Percentiles rank a stretch among this genome's conserved stretches.
These are phyloP conservation scores for Metarhizium anisopliae DNA, from an alignment of 2,329 filamentous ascomycete species.

Conservation along the genomic window DNA sequence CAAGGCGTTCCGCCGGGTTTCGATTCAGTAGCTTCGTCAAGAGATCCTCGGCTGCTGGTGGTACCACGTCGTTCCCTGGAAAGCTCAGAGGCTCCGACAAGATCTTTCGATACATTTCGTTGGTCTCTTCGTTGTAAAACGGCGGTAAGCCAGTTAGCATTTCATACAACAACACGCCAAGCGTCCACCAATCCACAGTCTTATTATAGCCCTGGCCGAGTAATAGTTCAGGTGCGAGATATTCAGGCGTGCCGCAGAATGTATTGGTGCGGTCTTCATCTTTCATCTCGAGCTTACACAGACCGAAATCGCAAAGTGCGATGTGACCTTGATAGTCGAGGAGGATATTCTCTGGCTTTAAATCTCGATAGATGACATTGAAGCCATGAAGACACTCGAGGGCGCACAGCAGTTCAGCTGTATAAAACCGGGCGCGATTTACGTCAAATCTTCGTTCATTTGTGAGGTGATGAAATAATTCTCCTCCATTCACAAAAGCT, in stretches of 20 bases:
- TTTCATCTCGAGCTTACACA: constrained; percentile 99
- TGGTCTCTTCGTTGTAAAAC: constrained; percentile 98
- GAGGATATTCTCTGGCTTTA: constrained; percentile 84
- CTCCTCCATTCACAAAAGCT: constrained; percentile 95
- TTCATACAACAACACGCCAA: constrained; percentile 96
- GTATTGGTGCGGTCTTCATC: constrained; percentile 97
- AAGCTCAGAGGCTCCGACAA: constrained; percentile 92
- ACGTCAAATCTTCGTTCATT: constrained; percentile 97
- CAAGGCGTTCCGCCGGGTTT: constrained; percentile 79
- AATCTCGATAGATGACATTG: constrained; percentile 84
- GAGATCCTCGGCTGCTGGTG: constrained; percentile 85
- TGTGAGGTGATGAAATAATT: constrained; percentile 94
- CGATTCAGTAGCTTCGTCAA: constrained; percentile 85
- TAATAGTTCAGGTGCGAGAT: constrained; percentile 87
- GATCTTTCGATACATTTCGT: constrained; percentile 99
- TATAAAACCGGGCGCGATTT: constrained; percentile 94
- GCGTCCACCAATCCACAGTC: constrained; percentile 98
- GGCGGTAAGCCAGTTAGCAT: constrained; percentile 96
- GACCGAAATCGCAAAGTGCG: constrained; percentile 91
- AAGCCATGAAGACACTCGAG: constrained; percentile 95
- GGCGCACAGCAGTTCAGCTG: constrained; percentile 88
- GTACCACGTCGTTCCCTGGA: constrained; percentile 70
- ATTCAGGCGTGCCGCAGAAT: constrained; percentile 96
- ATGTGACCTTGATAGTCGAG: constrained; percentile 98
- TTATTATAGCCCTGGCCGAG: constrained; percentile 95